phyloP scores from a whole-genome alignment of 2,329 filamentous ascomycete species.

The Epichloe coenophiala region DNA sequence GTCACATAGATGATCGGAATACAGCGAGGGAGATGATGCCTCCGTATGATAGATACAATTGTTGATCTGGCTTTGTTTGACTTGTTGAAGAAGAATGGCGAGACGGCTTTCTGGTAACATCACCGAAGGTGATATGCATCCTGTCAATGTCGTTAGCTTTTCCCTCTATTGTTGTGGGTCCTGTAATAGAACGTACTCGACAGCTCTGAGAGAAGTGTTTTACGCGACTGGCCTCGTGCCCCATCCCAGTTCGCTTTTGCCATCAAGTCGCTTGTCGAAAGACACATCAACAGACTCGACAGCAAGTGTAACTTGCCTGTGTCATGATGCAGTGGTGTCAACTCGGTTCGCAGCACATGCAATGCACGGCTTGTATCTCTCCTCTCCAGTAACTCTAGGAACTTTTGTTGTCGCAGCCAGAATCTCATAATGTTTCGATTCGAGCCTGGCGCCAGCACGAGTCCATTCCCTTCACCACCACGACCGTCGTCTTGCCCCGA shows the following conservation, averaged over 20 bases:
- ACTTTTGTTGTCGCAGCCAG: slow-evolving; percentile 85
- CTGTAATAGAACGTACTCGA: slow-evolving; percentile 49
- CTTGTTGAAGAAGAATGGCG: slow-evolving; percentile 64
- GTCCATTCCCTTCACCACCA: slow-evolving; percentile 34
- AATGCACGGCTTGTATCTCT: slow-evolving; percentile 62
- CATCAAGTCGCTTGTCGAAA: slow-evolving; percentile 62
- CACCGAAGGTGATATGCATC: slow-evolving; percentile 84
- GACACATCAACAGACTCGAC: slow-evolving; percentile 84
- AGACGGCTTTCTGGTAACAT: slow-evolving; percentile 93
- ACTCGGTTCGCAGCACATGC: slow-evolving; percentile 70
- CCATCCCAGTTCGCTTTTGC: slow-evolving; percentile 75
- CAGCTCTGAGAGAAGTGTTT: slow-evolving; percentile 61
- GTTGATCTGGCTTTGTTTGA: slow-evolving; percentile 73
- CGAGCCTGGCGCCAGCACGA: slow-evolving; percentile 63
- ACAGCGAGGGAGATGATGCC: slow-evolving; percentile 64
- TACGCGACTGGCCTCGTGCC: slow-evolving; percentile 59
- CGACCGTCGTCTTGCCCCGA: slow-evolving; percentile 17
- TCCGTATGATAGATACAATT: slow-evolving; percentile 84
- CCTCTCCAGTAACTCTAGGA: slow-evolving; percentile 73
- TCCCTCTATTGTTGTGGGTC: background rate
- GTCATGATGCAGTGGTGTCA: slow-evolving; percentile 76
- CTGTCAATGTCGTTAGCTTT: slow-evolving; percentile 26
- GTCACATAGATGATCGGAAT: slow-evolving; percentile 78
- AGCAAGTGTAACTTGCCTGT: slow-evolving; percentile 65
- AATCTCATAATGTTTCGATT: slow-evolving; percentile 75